Conservation (phyloP, 2,329 filamentous ascomycete genomes). For the Cladophialophora bantiana region DNA sequence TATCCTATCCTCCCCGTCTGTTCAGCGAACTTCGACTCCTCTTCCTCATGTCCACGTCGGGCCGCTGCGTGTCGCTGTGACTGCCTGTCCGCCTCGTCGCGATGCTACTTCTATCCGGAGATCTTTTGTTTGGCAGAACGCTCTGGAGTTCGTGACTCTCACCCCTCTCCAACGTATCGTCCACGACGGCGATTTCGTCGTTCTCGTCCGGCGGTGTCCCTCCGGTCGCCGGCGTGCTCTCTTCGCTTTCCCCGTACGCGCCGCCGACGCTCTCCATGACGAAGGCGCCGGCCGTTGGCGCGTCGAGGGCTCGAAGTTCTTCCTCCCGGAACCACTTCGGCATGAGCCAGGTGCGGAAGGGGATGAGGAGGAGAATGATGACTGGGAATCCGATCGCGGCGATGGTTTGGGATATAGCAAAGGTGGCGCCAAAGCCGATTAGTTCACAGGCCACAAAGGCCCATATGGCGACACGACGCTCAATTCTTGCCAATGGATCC, state of each 20-base stretch:
- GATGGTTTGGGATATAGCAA: conserved; percentile 83
- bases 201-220: conserved; percentile 31
- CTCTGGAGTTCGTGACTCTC: conserved; percentile 48
- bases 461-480: conserved; percentile 73
- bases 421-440: conserved; percentile 75
- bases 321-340: conserved; percentile 66
- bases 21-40: conserved; percentile 31
- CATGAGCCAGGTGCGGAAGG: conserved; percentile 68
- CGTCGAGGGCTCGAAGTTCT: conserved; percentile 71
- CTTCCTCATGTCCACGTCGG: conserved; percentile 27
- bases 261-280: conserved; percentile 79
- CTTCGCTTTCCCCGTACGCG: conserved; percentile 57
- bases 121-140: conserved; percentile 13
- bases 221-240: conserved; percentile 21
- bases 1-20: conserved; percentile 11
- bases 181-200: conserved; percentile 40
- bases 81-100: conserved; percentile 35
- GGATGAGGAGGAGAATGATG: conserved; percentile 73
- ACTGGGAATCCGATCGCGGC: conserved; percentile 82
- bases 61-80: conserved; percentile 28
- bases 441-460: conserved; percentile 73
- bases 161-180: conserved; percentile 52
- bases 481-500: conserved; percentile 67
- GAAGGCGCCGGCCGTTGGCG: conserved; percentile 75
- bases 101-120: not conserved